Base-by-base conservation (phyloP, 768 basidiomycete species). In the Russula ochroleuca region DNA sequence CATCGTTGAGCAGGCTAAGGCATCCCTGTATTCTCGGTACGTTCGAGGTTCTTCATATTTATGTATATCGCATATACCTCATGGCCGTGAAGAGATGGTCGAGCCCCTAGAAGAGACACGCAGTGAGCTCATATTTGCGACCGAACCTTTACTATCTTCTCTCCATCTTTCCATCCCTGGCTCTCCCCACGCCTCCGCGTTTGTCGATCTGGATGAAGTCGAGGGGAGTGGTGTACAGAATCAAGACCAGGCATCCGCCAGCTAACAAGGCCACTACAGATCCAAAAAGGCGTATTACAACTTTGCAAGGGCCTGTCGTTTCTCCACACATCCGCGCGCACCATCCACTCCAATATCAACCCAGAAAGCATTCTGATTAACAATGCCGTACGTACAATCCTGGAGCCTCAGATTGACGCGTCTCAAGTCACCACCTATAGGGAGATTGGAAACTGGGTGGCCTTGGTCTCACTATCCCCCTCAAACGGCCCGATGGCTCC, bases 391-490 rank as follows among this genome's bases (percentile, higher is more conserved):
- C 74, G 86, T 74, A 5, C 23, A n/a, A 8, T 59, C n/a, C 19
- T 25, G 19, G 13, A 4, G 13, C 58, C 52, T 19, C 23, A 72
- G 66, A 66, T 66, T 31, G 17, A 21, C 23, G 45, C 21, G 33
- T 63, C 54, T 63, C 59, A 52, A n/a, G 25, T 49, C 54, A 50
- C n/a, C 37, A 51, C 19, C 23, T 37, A 23, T 35, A 96, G 93
- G 96, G 97, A 37, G 97, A 99, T 74, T 99, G 97, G 97, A 99
- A 98, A 76, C 83, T 99, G 38, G 85, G 89, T 19, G 95, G 94
- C 2, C 80, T 99, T 43, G 92, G 93, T 2, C 78, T 94, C 54
- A 93, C 92, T 1, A 94, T 95, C 35, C 81, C 92, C 7, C 78
- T 97, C 9, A 75, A 83, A 43, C 77, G 80, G 25, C 75, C 85